These are phyloP conservation scores for Fonsecaea pedrosoi DNA, from an alignment of 2,329 filamentous ascomycete genomes.

Conservation along the genomic window DNA sequence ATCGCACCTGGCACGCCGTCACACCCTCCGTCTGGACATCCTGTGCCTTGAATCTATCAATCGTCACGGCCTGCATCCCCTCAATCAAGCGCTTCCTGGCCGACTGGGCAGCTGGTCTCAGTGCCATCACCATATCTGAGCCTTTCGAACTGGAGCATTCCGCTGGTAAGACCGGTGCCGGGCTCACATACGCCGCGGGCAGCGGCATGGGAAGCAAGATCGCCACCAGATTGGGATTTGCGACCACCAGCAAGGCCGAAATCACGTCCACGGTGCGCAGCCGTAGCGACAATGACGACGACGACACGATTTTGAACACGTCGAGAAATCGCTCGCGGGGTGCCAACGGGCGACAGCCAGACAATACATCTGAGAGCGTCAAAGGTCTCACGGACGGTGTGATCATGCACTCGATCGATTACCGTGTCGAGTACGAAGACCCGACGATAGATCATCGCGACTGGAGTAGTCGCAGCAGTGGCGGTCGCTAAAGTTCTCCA, in stretches of 20 bases:
- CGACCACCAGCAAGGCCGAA: conserved; percentile 15
- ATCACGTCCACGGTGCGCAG: conserved; percentile 14
- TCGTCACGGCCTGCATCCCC: conserved; percentile 42
- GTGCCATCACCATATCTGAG: conserved; percentile 38
- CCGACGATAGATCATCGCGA: conserved; percentile 8
- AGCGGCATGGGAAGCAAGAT: conserved; percentile 25
- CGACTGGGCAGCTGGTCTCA: conserved; percentile 40
- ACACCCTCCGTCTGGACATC: conserved; percentile 39
- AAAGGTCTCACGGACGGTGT: conserved; percentile 37
- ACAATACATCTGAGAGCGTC: conserved; percentile 31
- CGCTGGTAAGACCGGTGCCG: conserved; percentile 19
- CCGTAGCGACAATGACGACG: conserved; percentile 9
- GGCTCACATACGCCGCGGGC: conserved; percentile 9
- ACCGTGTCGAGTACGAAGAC: conserved; percentile 40
- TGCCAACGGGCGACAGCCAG: conserved; percentile 13
- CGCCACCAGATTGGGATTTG: conserved; percentile 16
- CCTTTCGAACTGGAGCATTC: conserved; percentile 22
- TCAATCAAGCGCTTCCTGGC: conserved; percentile 40
- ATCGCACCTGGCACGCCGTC: conserved; percentile 38
- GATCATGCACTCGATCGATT: conserved; percentile 41
- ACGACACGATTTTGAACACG: not conserved
- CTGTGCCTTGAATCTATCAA: conserved; percentile 37
- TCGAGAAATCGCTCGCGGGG: conserved; percentile 10
- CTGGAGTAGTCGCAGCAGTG: conserved; percentile 19
- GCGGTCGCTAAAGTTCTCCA: not conserved